Conservation (phyloP, 805 yeast genomes). For the Saccharomyces jurei region DNA sequence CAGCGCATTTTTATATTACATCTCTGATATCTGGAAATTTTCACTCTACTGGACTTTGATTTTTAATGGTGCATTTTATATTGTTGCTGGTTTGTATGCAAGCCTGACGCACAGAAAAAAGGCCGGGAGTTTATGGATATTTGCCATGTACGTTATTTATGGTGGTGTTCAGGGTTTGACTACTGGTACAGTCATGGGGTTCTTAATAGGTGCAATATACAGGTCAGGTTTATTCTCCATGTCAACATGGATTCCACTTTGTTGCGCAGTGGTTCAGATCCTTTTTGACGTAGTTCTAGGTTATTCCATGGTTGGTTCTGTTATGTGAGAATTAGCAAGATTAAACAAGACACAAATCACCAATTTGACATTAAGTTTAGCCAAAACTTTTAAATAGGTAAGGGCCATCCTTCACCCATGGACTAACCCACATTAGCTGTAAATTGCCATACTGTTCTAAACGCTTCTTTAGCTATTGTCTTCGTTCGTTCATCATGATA, state of each 20-base stretch:
- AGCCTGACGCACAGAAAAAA: slow-evolving; percentile 39
- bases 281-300: slow-evolving; percentile 56
- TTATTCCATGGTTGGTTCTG: slow-evolving; percentile 16
- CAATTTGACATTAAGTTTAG: neutral
- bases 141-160: slow-evolving; percentile 39
- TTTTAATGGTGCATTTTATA: slow-evolving; percentile 53
- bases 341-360: neutral
- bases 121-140: slow-evolving; percentile 35
- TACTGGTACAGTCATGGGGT: slow-evolving; percentile 71
- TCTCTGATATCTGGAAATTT: slow-evolving; percentile 71
- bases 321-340: slow-evolving; percentile 9
- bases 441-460: neutral
- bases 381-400: neutral
- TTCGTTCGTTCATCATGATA: neutral
- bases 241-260: slow-evolving; percentile 93
- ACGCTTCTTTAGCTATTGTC: neutral
- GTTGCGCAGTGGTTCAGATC: slow-evolving; percentile 65
- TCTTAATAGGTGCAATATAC: slow-evolving; percentile 67
- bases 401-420: neutral
- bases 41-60: slow-evolving; percentile 77
- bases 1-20: slow-evolving; percentile 55
- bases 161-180: slow-evolving; percentile 61
- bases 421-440: neutral
- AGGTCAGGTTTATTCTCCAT: slow-evolving; percentile 72
- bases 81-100: slow-evolving; percentile 58